Evolutionary conservation across 805 yeast species (phyloP), one percentile per base, ranked within the genome.

Genomic region (Candida verbasci): DNA sequence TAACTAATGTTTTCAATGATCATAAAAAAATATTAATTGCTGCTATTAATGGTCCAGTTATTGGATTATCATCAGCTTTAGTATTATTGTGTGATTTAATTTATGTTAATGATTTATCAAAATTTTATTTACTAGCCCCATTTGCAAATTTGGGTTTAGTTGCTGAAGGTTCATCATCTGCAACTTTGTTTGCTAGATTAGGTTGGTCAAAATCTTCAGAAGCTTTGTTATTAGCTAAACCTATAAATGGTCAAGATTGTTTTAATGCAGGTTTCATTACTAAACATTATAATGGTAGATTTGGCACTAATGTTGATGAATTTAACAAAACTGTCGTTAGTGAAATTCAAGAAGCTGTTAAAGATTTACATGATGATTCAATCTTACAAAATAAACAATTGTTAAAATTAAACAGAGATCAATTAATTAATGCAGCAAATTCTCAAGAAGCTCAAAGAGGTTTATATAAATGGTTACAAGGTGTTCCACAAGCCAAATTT

Each of bases 41-140:
- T 29, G 89, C 87, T 3, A 66, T 87, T 39, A 87, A 87, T 53
- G 96, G 96, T 0, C 95, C 96, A 0, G 94, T 78, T 4, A 73
- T 87, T 40, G 96, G 96, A 0, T 69, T 87, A 40, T 66, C 80
- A 22, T 78, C 89, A 2, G 86, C 88, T 0, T 56, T 87, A 35
- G 80, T 86, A 9, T 74, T 82, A n/a, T 61, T 83, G 36, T 78
- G 84, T 58, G 96, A 87, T 58, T 68, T 87, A 41, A 69, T 87
- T 8, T 86, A 85, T 52, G 80, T 82, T 11, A 74, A 70, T 46
- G 76, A 80, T 48, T 74, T 70, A 31, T 64, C 70, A 25, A 71
- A 75, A 33, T 74, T 78, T 42, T 78, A 60, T 50, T 52, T 86
- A 43, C 72, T 80, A 50, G 72, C 80, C 10, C 96, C 96, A 6